phyloP scores from a whole-genome alignment of 768 basidiomycete species.

The Sporobolomyces roseus region DNA sequence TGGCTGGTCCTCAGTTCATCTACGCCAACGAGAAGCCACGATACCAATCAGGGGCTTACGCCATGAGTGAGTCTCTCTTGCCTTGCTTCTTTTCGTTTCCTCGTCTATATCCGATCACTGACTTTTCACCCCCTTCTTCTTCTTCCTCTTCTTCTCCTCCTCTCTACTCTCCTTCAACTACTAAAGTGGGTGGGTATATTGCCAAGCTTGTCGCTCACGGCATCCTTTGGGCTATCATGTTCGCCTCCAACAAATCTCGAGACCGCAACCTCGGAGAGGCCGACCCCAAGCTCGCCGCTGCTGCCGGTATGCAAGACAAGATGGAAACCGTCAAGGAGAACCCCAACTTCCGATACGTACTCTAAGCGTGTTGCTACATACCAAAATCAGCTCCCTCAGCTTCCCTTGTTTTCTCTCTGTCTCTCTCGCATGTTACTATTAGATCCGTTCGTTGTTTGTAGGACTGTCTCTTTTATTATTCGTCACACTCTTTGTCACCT shows the following conservation, averaged over 20 bases:
- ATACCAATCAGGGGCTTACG: slow-evolving; percentile 40
- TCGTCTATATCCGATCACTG: too few relatives aligned
- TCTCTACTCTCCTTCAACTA: too few relatives aligned
- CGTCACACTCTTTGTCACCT: too few relatives aligned
- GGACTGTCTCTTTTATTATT: too few relatives aligned
- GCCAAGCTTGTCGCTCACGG: slow-evolving; percentile 20
- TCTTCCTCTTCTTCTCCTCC: background rate
- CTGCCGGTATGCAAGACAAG: slow-evolving; percentile 48
- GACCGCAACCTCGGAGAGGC: slow-evolving; percentile 46
- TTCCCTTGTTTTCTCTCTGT: too few relatives aligned
- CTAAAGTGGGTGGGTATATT: slow-evolving; percentile 15
- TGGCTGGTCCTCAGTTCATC: slow-evolving; percentile 43
- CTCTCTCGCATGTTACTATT: too few relatives aligned
- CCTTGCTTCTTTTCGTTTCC: too few relatives aligned
- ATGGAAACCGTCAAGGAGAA: slow-evolving; percentile 43
- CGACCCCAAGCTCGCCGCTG: slow-evolving; percentile 46
- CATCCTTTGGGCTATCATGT: slow-evolving; percentile 43
- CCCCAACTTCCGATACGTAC: slow-evolving; percentile 30
- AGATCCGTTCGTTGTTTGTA: too few relatives aligned
- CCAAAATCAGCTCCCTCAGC: background rate
- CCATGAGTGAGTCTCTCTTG: slow-evolving; percentile 12
- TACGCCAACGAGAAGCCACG: slow-evolving; percentile 45
- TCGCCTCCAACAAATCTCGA: slow-evolving; percentile 45
- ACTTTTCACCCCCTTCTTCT: background rate
- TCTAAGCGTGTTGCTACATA: background rate